Evolutionary conservation across 2,329 filamentous ascomycete species (phyloP), one percentile per base, ranked within the genome.

Genomic region (Ilyonectria sp.): DNA sequence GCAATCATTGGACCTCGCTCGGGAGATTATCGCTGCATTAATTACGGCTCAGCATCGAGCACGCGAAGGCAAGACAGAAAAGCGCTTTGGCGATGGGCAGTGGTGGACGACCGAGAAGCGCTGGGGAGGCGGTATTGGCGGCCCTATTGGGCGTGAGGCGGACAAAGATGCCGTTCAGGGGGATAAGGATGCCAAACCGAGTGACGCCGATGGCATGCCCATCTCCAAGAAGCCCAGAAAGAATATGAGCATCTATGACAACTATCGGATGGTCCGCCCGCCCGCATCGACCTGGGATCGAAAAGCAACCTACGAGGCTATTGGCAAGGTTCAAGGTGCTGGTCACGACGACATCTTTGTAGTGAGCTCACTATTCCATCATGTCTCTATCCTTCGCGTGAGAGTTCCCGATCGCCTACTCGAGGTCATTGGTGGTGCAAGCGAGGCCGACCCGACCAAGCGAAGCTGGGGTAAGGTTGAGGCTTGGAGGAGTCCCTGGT

Each of bases 31-130:
- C 31, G 88, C 89, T 4, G 86, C 88, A 0, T 81, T 92, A 4
- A 81, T 91, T 53, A 89, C 89, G 8, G 90, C 90, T 0, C 90
- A 92, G 75, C 89, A 91, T 69, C 87, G 90, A 19, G 83, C 86
- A 11, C 87, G 90, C 15, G 85, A 91, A 70, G 87, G 87, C 35
- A 86, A 84, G 63, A 78, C 78, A 0, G 90, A 92, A 77, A 83
- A 82, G 57, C 83, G 86, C 0, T 85, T 90, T 63, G 90, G 89
- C 2, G 84, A 89, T 60, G 86, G 82, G 19, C 81, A 86, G 67
- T 92, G 90, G 90, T 92, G 90, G 90, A 84, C 88, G 0, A 85
- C 83, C 8, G 85, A 84, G 72, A 86, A 83, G 37, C 86, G 90
- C 63, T 92, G 90, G 90, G 90, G 90, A 58, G 90, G 90, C 53